phyloP scores from a whole-genome alignment of 768 basidiomycete genomes.

The Serendipita sp. region DNA sequence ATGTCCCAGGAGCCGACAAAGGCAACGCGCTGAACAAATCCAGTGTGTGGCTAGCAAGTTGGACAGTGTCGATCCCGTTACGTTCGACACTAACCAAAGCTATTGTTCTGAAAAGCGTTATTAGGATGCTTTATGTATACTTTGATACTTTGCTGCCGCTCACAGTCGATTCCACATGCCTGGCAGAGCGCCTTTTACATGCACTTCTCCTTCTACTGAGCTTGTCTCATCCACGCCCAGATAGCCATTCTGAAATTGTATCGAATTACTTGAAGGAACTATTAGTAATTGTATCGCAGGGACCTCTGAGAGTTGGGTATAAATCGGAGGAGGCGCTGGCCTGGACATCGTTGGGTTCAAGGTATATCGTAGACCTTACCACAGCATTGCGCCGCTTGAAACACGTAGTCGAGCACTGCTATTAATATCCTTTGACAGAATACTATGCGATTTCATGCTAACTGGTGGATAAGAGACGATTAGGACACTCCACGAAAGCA shows the following conservation, averaged over 20 bases:
- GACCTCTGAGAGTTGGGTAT: neutral
- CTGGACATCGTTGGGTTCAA: no score
- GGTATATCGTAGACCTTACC: no score
- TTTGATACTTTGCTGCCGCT: constrained; percentile 21
- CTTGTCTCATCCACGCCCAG: constrained; percentile 70
- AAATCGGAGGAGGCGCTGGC: neutral
- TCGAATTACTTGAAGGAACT: constrained; percentile 47
- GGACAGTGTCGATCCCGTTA: constrained; percentile 50
- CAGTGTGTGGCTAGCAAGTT: constrained; percentile 43
- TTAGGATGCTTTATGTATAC: constrained; percentile 2
- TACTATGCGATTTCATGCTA: no score
- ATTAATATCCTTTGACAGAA: no score
- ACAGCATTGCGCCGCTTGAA: no score
- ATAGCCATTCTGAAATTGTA: constrained; percentile 74
- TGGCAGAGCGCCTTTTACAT: constrained; percentile 53
- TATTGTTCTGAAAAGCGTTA: constrained; percentile 10
- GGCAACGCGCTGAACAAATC: constrained; percentile 45
- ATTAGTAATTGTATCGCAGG: constrained; percentile 47
- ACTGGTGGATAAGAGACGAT: no score
- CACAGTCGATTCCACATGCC: constrained; percentile 53
- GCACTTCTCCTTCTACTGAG: constrained; percentile 77
- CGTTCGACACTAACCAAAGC: constrained; percentile 27
- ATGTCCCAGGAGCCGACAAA: constrained; percentile 31
- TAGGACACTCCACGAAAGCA: no score
- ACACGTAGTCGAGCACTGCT: no score